Evolutionary conservation across 345 rosid species (phyloP).

Genomic region (Lagerstroemia speciosa): DNA sequence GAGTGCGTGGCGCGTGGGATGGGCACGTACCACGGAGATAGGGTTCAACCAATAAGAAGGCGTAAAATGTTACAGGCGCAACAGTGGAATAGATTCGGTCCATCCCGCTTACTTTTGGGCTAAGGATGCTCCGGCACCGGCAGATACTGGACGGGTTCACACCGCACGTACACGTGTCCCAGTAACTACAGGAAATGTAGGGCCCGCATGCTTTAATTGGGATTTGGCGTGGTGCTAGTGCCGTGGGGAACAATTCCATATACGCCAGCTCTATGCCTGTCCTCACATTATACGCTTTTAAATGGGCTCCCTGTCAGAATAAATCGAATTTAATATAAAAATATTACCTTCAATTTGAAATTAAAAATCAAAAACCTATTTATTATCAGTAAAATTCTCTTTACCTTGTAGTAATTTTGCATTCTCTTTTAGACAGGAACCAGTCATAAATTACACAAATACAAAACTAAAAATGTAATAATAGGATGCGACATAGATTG

Average conservation of each 20-base stretch:
- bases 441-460: too few relatives aligned
- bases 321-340: too few relatives aligned
- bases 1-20: not conserved
- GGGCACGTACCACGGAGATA: not conserved
- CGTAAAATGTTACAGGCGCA: not conserved
- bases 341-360: too few relatives aligned
- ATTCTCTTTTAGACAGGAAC: too few relatives aligned
- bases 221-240: not conserved
- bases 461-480: too few relatives aligned
- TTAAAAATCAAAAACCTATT: too few relatives aligned
- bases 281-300: not conserved
- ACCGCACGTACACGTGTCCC: not conserved
- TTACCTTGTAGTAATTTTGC: too few relatives aligned
- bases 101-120: not conserved
- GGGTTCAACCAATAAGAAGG: not conserved
- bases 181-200: not conserved
- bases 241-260: slow-evolving; percentile 2
- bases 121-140: slow-evolving; percentile 4
- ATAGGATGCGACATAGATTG: too few relatives aligned
- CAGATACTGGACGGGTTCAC: not conserved
- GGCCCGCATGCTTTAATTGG: not conserved
- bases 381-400: too few relatives aligned
- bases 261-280: not conserved
- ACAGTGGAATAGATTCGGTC: slow-evolving; percentile 5
- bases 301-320: not conserved